These are phyloP conservation scores for Babesia ovis DNA, from an alignment of 169 alveolate genomes.

Conservation along the genomic window DNA sequence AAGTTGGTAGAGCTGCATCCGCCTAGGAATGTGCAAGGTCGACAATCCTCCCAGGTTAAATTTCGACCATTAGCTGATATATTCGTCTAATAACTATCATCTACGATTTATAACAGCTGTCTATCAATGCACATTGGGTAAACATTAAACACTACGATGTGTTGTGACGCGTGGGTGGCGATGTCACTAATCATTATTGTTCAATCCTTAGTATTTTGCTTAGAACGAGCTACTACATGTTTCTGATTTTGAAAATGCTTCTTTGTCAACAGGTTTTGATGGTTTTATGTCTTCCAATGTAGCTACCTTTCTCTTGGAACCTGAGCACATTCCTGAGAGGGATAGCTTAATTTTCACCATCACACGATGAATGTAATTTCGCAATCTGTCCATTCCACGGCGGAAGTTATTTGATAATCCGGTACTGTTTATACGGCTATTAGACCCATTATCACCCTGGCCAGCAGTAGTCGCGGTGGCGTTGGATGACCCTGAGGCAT, in stretches of 20 bases:
- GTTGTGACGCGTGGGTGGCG: neutral
- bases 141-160: neutral
- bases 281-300: neutral
- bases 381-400: neutral
- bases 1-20: constrained; percentile 5
- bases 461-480: neutral
- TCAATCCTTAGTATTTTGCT: neutral
- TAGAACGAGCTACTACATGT: constrained; percentile 6
- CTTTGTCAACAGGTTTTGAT: neutral
- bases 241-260: neutral
- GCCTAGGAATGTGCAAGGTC: neutral
- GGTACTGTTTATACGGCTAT: neutral
- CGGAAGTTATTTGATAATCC: neutral
- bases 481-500: neutral
- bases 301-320: neutral
- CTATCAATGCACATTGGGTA: neutral
- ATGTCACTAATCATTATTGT: neutral
- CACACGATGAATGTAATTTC: neutral
- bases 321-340: constrained; percentile 9
- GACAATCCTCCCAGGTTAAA: neutral
- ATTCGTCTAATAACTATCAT: too few species aligned
- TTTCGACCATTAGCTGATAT: too few species aligned
- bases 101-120: neutral
- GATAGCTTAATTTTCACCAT: neutral
- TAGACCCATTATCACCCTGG: neutral